These are phyloP conservation scores for Colletotrichum eremochloae DNA, from an alignment of 2,329 filamentous ascomycete genomes.

Conservation along the genomic window DNA sequence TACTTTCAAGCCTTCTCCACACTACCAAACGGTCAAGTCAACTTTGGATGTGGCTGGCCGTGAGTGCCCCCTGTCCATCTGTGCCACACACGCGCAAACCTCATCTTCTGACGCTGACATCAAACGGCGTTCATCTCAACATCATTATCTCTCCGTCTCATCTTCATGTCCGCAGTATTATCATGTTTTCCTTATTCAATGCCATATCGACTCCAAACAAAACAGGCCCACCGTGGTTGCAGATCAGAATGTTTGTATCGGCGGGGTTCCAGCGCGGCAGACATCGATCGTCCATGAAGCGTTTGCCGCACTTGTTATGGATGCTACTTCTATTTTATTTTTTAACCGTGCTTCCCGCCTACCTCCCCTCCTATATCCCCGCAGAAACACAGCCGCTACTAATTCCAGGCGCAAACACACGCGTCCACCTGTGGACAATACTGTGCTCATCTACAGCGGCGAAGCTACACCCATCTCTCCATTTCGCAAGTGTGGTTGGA, in stretches of 20 bases:
- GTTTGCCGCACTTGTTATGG: conserved; percentile 13
- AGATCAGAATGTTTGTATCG: conserved; percentile 27
- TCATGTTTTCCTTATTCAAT: too few relatives aligned
- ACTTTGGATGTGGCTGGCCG: not conserved
- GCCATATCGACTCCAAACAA: not conserved
- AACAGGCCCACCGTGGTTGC: conserved; percentile 23
- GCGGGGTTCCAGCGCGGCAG: conserved; percentile 10
- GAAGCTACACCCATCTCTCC: not conserved
- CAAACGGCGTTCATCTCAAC: conserved; percentile 23
- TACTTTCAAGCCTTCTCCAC: conserved; percentile 21
- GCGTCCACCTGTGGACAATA: not conserved
- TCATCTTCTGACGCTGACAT: not conserved
- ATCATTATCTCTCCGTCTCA: conserved; percentile 7
- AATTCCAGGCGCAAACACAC: not conserved
- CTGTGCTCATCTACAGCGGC: not conserved
- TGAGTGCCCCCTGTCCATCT: not conserved
- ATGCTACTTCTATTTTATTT: not conserved
- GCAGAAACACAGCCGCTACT: not conserved
- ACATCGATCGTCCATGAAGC: conserved; percentile 19
- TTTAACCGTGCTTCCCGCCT: not conserved
- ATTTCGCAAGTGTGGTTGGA: not conserved
- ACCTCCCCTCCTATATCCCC: not conserved
- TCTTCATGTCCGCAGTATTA: not conserved
- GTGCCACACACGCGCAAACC: not conserved
- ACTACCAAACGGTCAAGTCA: conserved; percentile 3